Percentiles rank a stretch among this genome's conserved stretches.
These are phyloP conservation scores for Pichia sp. DNA, from an alignment of 1,139 yeast genomes.

Conservation along the genomic window DNA sequence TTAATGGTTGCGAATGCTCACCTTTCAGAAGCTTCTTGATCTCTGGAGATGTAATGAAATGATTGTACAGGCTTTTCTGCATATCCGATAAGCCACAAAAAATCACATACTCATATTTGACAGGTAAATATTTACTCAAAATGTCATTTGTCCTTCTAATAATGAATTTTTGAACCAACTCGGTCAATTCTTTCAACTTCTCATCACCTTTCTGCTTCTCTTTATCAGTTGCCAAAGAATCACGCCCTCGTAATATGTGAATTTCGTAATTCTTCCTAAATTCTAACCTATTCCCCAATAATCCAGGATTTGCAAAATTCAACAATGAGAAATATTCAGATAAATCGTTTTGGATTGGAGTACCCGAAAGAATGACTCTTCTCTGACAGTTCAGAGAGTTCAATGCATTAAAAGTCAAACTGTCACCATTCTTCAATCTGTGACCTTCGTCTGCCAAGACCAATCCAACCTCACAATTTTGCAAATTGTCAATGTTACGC, in stretches of 20 bases:
- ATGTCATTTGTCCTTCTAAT: constrained; percentile 95
- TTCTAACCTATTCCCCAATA: constrained; percentile 77
- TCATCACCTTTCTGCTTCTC: constrained; percentile 70
- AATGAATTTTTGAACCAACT: constrained; percentile 80
- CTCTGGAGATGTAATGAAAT: constrained; percentile 78
- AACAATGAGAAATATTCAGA: constrained; percentile 90
- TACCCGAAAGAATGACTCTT: constrained; percentile 90
- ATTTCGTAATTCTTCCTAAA: constrained; percentile 82
- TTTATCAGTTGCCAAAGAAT: constrained; percentile 81
- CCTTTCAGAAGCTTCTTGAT: constrained; percentile 68
- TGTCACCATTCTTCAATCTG: constrained; percentile 89
- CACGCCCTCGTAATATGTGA: constrained; percentile 79
- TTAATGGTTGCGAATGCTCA: constrained; percentile 73
- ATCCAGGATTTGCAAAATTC: constrained; percentile 92
- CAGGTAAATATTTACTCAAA: constrained; percentile 86
- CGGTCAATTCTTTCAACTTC: constrained; percentile 67
- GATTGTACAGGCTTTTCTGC: constrained; percentile 66
- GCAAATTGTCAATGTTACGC: constrained; percentile 73
- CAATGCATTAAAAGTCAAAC: constrained; percentile 84
- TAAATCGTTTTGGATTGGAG: constrained; percentile 95
- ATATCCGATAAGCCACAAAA: constrained; percentile 80
- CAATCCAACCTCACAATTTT: constrained; percentile 79
- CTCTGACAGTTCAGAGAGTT: constrained; percentile 79
- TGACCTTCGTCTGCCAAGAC: constrained; percentile 97
- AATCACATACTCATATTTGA: constrained; percentile 92